Conservation (phyloP, 306 rosid genomes). For the Rosa lucieae region DNA sequence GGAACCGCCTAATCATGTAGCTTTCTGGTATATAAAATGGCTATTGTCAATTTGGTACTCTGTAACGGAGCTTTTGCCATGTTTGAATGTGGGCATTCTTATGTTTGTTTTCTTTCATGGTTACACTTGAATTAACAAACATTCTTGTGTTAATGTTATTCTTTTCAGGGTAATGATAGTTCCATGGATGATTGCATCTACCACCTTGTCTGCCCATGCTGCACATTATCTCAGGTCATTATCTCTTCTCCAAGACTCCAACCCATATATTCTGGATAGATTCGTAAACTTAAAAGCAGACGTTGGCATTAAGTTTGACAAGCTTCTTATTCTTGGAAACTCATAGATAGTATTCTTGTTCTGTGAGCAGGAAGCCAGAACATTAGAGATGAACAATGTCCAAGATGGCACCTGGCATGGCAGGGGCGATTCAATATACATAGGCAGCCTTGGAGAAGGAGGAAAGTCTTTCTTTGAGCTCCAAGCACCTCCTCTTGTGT, state of each 20-base stretch:
- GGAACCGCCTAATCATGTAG: background rate
- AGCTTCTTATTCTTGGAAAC: constrained; percentile 7
- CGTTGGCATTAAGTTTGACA: background rate
- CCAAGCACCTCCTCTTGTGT: constrained; percentile 52
- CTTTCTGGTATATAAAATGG: background rate
- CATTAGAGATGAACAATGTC: constrained; percentile 91
- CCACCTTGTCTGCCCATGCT: constrained; percentile 61
- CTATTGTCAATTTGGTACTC: background rate
- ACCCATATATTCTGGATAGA: constrained; percentile 1
- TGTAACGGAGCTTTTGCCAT: background rate
- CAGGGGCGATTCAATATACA: constrained; percentile 75
- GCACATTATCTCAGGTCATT: constrained; percentile 53
- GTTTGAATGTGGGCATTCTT: background rate
- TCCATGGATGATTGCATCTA: constrained; percentile 53
- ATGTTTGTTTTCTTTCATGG: constrained; percentile 6
- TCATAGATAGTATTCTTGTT: constrained; percentile 13
- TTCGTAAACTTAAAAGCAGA: background rate
- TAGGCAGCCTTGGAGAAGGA: constrained; percentile 67
- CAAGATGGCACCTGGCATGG: constrained; percentile 99
- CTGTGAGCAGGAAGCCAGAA: constrained; percentile 80
- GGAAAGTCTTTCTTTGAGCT: constrained; percentile 54
- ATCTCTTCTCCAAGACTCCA: background rate
- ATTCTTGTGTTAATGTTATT: background rate
- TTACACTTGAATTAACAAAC: constrained; percentile 12
- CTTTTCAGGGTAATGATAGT: constrained; percentile 52